phyloP scores from a whole-genome alignment of 352 stramenopile genomes.

The Phytophthora capsici region DNA sequence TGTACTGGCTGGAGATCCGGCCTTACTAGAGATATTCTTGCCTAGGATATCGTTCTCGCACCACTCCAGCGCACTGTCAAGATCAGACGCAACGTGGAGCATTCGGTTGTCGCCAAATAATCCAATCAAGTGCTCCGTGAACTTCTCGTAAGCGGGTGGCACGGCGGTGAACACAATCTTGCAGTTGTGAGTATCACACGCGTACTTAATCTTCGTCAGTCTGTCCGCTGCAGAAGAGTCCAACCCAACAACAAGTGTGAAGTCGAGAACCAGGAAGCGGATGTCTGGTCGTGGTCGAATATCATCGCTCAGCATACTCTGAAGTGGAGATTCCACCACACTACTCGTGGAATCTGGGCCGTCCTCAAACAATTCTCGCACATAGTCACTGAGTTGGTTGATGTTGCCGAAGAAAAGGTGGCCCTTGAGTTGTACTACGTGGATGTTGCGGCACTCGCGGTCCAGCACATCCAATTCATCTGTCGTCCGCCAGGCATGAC shows the following conservation, averaged over 20 bases:
- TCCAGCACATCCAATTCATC: constrained; percentile 84
- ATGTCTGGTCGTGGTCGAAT: constrained; percentile 41
- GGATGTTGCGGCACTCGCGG: constrained; percentile 80
- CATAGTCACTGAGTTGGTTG: constrained; percentile 88
- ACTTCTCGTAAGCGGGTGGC: constrained; percentile 64
- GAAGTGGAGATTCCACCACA: constrained; percentile 19
- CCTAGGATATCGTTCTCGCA: constrained; percentile 72
- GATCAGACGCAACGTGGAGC: constrained; percentile 64
- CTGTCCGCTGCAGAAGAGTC: constrained; percentile 86
- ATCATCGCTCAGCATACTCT: constrained; percentile 26
- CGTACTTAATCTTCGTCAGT: constrained; percentile 82
- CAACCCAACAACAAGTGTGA: constrained; percentile 92
- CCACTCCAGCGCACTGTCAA: constrained; percentile 78
- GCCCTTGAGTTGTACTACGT: constrained; percentile 79
- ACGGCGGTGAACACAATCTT: constrained; percentile 78
- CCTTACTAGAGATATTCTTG: constrained; percentile 33
- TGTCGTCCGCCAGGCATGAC: constrained; percentile 71
- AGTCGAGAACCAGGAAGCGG: constrained; percentile 88
- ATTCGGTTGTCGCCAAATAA: constrained; percentile 56
- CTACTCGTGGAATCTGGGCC: constrained; percentile 6
- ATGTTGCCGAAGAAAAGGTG: constrained; percentile 93
- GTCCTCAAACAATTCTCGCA: constrained; percentile 75
- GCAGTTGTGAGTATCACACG: constrained; percentile 69
- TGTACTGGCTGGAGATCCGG: constrained; percentile 22
- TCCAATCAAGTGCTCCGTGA: constrained; percentile 59